Evolutionary conservation across 2,329 filamentous ascomycete genomes (phyloP).

Genomic region (Phialophora macrospora): DNA sequence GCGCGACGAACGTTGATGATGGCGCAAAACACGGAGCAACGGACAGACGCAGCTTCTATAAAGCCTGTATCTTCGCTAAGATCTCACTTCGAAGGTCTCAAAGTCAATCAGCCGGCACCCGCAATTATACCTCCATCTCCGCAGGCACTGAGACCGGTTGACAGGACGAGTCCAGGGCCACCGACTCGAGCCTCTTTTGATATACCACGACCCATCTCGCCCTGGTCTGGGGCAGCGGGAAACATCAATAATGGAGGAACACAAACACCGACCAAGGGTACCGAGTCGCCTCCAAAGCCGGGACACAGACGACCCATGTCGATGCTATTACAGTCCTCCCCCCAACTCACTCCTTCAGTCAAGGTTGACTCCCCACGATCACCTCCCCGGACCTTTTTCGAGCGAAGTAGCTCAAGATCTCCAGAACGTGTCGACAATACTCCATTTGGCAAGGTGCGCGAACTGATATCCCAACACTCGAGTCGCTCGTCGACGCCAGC

Average conservation of each 20-base stretch:
- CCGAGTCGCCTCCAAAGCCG: constrained; percentile 61
- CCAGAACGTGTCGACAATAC: constrained; percentile 37
- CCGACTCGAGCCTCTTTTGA: constrained; percentile 50
- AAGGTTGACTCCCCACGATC: constrained; percentile 52
- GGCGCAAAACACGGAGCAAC: constrained; percentile 34
- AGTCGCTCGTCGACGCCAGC: constrained; percentile 36
- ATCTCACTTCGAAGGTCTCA: constrained; percentile 56
- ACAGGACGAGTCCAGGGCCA: constrained; percentile 42
- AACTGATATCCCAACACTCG: constrained; percentile 37
- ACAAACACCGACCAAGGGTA: constrained; percentile 39
- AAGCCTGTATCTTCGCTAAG: constrained; percentile 56
- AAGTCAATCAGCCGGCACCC: constrained; percentile 39
- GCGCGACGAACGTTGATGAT: constrained; percentile 24
- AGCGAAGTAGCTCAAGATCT: constrained; percentile 37
- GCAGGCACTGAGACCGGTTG: constrained; percentile 42
- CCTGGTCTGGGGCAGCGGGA: constrained; percentile 45
- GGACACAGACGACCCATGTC: constrained; percentile 61
- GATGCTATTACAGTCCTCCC: constrained; percentile 49
- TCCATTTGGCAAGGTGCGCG: constrained; percentile 34
- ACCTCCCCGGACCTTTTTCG: constrained; percentile 45
- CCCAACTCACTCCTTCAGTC: constrained; percentile 50
- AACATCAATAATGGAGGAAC: constrained; percentile 36
- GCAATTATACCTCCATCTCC: constrained; percentile 40
- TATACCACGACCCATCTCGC: constrained; percentile 48
- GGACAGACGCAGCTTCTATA: constrained; percentile 34